Percentiles rank a stretch among this genome's conserved stretches.
These are phyloP conservation scores for Pestalotiopsis sp. DNA, from an alignment of 2,329 filamentous ascomycete genomes.

Conservation along the genomic window DNA sequence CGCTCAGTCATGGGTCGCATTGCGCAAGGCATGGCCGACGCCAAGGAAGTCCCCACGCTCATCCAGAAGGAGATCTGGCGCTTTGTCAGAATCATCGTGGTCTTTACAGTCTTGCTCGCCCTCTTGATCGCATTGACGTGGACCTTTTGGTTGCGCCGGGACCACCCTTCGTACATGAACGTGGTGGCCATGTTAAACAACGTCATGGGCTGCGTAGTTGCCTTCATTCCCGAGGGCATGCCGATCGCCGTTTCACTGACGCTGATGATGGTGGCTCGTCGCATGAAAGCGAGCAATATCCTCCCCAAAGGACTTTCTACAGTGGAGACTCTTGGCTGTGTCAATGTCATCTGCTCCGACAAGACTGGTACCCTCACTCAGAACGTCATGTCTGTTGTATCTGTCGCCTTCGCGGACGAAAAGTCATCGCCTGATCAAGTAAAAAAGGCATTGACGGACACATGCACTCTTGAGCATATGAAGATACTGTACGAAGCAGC, in stretches of 20 bases:
- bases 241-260: conserved; percentile 32
- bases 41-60: conserved; percentile 40
- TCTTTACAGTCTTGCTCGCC: conserved; percentile 23
- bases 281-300: conserved; percentile 45
- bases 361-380: conserved; percentile 64
- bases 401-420: conserved; percentile 60
- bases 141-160: conserved; percentile 40
- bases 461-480: neutral
- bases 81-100: conserved; percentile 40
- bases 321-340: conserved; percentile 63
- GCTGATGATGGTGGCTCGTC: conserved; percentile 43
- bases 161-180: conserved; percentile 41
- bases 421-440: conserved; percentile 51
- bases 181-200: conserved; percentile 47
- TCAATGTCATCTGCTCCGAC: conserved; percentile 58
- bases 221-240: conserved; percentile 32
- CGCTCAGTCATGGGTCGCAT: conserved; percentile 45
- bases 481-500: conserved; percentile 22
- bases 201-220: conserved; percentile 42
- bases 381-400: conserved; percentile 63
- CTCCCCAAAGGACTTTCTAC: conserved; percentile 44
- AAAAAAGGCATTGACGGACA: neutral
- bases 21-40: conserved; percentile 36
- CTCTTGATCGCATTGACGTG: conserved; percentile 46
- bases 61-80: conserved; percentile 45